Evolutionary conservation across 2,329 filamentous ascomycete species (phyloP).

Genomic region (Cercospora nicotianae): DNA sequence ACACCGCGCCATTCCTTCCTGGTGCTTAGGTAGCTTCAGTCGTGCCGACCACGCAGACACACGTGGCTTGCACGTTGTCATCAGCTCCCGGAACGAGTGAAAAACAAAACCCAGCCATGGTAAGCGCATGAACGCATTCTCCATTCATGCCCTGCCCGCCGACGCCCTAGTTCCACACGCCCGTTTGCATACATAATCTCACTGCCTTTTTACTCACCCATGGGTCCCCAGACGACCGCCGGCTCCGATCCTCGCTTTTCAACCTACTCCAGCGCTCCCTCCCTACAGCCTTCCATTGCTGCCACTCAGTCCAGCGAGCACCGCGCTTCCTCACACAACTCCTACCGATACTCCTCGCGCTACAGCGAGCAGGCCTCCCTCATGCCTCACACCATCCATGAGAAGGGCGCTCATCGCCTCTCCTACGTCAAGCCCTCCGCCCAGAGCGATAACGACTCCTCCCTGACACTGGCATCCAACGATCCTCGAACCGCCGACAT

Average conservation of each 20-base stretch:
- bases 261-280: slow-evolving; percentile 53
- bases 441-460: slow-evolving; percentile 22
- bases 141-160: neutral
- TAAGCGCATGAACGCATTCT: neutral
- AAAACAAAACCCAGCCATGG: neutral
- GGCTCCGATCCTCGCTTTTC: slow-evolving; percentile 46
- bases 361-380: slow-evolving; percentile 28
- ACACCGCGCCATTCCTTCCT: neutral
- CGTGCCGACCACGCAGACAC: too few species aligned
- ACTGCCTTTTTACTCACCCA: neutral
- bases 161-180: neutral
- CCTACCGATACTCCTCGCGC: slow-evolving; percentile 20
- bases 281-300: slow-evolving; percentile 53
- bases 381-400: slow-evolving; percentile 24
- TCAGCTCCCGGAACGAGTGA: neutral
- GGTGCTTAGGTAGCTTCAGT: neutral
- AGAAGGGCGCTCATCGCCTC: slow-evolving; percentile 19
- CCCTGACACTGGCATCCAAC: slow-evolving; percentile 34
- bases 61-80: too few species aligned
- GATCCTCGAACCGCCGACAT: slow-evolving; percentile 63
- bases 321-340: slow-evolving; percentile 29
- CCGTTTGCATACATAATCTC: slow-evolving; percentile 8
- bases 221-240: slow-evolving; percentile 24
- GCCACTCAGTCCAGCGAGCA: slow-evolving; percentile 40
- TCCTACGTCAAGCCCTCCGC: slow-evolving; percentile 25